These are phyloP conservation scores for Penicillium chermesinum DNA, from an alignment of 495 filamentous ascomycete species.

Conservation along the genomic window DNA sequence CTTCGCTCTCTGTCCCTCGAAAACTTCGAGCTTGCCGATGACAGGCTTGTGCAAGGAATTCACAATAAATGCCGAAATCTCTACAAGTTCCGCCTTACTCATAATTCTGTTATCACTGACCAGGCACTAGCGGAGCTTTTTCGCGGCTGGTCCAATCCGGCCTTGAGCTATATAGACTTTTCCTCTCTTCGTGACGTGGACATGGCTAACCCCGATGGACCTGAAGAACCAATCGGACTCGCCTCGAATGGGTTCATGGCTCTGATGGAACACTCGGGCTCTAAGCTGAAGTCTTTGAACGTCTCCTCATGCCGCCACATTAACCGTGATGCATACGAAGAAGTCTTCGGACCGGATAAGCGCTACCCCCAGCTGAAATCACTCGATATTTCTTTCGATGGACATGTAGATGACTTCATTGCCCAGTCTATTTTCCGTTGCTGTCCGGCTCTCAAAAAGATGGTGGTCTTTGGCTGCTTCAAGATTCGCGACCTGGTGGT, in stretches of 20 bases:
- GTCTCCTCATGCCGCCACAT: conserved; percentile 78
- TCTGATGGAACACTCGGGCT: conserved; percentile 79
- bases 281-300: conserved; percentile 56
- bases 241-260: conserved; percentile 68
- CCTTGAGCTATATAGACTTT: conserved; percentile 64
- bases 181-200: conserved; percentile 70
- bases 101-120: conserved; percentile 70
- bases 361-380: conserved; percentile 60
- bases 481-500: conserved; percentile 64
- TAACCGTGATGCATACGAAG: conserved; percentile 57
- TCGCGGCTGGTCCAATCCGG: conserved; percentile 64
- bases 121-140: conserved; percentile 67
- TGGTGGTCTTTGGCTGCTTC: conserved; percentile 83
- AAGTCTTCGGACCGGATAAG: conserved; percentile 58
- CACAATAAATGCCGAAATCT: conserved; percentile 62
- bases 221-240: conserved; percentile 56
- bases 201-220: conserved; percentile 58
- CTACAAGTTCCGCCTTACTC: conserved; percentile 68
- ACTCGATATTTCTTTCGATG: conserved; percentile 75
- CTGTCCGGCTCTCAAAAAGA: conserved; percentile 65
- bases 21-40: conserved; percentile 51
- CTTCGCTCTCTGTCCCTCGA: conserved; percentile 71
- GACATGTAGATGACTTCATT: conserved; percentile 66
- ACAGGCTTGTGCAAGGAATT: conserved; percentile 58
- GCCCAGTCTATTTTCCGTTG: conserved; percentile 66